Percentiles rank a stretch among this genome's conserved stretches.
These are phyloP conservation scores for Fusarium pilosicola DNA, from an alignment of 2,329 filamentous ascomycete species.

Conservation along the genomic window DNA sequence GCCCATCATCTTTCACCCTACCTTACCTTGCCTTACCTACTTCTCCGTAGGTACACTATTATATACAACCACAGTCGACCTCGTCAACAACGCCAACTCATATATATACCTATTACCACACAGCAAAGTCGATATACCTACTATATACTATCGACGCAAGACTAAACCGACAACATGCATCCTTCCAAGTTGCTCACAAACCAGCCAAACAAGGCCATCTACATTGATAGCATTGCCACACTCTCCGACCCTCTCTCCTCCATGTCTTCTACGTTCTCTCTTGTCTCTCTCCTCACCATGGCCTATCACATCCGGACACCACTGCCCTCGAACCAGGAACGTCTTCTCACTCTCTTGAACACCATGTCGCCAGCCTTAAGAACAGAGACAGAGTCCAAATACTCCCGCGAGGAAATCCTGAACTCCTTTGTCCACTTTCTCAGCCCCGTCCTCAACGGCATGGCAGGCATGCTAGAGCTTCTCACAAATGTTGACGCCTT, in stretches of 20 bases:
- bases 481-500: constrained; percentile 47
- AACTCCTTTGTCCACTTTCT: constrained; percentile 48
- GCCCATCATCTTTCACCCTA: background rate
- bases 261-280: constrained; percentile 47
- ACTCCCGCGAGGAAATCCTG: constrained; percentile 43
- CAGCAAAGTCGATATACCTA: background rate
- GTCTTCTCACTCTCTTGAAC: constrained; percentile 49
- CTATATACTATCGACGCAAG: constrained; percentile 3
- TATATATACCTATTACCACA: background rate
- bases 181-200: constrained; percentile 39
- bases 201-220: constrained; percentile 33
- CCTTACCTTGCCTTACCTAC: background rate
- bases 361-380: constrained; percentile 44
- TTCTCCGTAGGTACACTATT: background rate
- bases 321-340: constrained; percentile 39
- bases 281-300: constrained; percentile 49
- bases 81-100: constrained; percentile 8
- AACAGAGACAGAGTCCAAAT: constrained; percentile 15
- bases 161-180: constrained; percentile 29
- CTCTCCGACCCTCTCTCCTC: constrained; percentile 47
- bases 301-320: constrained; percentile 47
- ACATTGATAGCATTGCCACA: constrained; percentile 44
- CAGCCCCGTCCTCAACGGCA: constrained; percentile 49
- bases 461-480: constrained; percentile 49
- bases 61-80: background rate